A percentile compares a stretch with the other conserved stretches of the same genome.
Evolutionary conservation across 192 early-diverging fungal species (phyloP).

Genomic region (Podila verticillata): DNA sequence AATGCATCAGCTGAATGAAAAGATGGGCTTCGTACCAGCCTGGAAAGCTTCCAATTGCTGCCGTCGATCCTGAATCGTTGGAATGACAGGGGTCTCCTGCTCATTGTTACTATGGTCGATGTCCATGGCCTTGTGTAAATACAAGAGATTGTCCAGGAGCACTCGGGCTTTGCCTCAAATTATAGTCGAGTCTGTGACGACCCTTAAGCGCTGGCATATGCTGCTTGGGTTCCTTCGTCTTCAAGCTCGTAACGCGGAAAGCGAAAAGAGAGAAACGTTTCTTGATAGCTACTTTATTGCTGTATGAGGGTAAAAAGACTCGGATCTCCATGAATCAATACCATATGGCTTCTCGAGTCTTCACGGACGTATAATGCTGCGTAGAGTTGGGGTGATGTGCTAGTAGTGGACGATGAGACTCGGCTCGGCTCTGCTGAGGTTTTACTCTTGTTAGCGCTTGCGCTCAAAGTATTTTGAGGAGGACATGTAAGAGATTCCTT

Average conservation of each 20-base stretch:
- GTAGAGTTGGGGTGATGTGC: background rate
- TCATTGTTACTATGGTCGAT: background rate
- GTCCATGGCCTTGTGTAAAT: background rate
- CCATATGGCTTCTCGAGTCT: too few species aligned
- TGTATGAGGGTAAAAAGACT: background rate
- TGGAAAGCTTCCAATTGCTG: conserved; percentile 32
- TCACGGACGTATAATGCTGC: too few species aligned
- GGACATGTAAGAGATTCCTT: conserved; percentile 49
- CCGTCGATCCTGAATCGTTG: conserved; percentile 37
- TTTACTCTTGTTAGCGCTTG: conserved; percentile 15
- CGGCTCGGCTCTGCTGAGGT: background rate
- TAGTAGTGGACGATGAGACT: background rate
- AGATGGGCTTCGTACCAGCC: conserved; percentile 13
- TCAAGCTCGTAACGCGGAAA: too few species aligned
- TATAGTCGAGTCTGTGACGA: too few species aligned
- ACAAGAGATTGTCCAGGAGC: too few species aligned
- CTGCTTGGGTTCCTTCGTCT: too few species aligned
- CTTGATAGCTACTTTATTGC: too few species aligned
- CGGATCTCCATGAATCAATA: background rate
- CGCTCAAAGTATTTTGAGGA: conserved; percentile 59
- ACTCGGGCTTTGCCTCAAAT: too few species aligned
- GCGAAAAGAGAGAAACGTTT: too few species aligned
- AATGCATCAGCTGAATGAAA: background rate
- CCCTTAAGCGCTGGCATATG: background rate
- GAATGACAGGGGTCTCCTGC: conserved; percentile 2